phyloP scores from a whole-genome alignment of 176 grass and related monocot species.

The Dendrocalamus sinicus region DNA sequence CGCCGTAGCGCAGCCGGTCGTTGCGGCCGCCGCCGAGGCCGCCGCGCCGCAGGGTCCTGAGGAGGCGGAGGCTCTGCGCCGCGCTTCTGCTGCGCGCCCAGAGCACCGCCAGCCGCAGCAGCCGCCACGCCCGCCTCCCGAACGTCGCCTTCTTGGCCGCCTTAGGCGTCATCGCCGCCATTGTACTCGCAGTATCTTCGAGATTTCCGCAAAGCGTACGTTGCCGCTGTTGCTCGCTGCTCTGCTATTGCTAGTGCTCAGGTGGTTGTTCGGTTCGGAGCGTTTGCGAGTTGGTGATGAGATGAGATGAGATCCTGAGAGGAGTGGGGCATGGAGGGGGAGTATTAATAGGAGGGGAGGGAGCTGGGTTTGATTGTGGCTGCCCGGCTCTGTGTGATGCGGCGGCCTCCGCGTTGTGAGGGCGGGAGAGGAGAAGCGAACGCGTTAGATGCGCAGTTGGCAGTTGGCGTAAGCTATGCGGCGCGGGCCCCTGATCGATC shows the following conservation, averaged over 20 bases:
- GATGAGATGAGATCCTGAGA: constrained; percentile 3
- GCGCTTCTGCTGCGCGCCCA: constrained; percentile 63
- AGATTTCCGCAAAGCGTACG: not conserved
- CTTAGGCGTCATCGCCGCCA: not conserved
- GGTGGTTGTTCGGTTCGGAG: not conserved
- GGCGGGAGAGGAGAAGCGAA: constrained; percentile 22
- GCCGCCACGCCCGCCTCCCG: constrained; percentile 61
- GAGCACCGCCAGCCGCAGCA: constrained; percentile 64
- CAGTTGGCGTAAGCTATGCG: constrained; percentile 21
- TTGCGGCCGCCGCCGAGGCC: not conserved
- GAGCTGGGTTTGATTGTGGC: not conserved
- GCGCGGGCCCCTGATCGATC: not conserved
- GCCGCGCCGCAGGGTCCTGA: constrained; percentile 54
- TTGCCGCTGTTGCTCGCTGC: not conserved
- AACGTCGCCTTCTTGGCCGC: constrained; percentile 38
- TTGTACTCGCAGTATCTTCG: not conserved
- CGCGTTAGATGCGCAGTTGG: constrained; percentile 40
- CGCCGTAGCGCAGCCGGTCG: constrained; percentile 51
- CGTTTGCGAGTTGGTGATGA: not conserved
- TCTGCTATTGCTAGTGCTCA: not conserved
- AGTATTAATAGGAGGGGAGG: constrained; percentile 23
- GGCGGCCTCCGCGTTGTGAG: not conserved
- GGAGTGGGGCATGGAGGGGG: constrained; percentile 5
- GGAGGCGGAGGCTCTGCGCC: constrained; percentile 62
- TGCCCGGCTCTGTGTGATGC: not conserved